phyloP scores from a whole-genome alignment of 2,329 filamentous ascomycete species.

The Knufia petricola region DNA sequence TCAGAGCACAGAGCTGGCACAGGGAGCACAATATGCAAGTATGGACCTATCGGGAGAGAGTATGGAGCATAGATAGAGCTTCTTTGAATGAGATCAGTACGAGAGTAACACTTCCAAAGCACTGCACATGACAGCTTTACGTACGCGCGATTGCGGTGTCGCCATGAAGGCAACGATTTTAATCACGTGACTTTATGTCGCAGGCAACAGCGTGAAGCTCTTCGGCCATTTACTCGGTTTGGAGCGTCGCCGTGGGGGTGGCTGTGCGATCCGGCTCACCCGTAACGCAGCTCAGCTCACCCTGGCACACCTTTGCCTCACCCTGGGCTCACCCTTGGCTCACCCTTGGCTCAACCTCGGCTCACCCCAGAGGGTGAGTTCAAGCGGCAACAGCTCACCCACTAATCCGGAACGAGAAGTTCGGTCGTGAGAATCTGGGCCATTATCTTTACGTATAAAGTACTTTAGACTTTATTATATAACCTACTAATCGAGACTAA shows the following conservation, averaged over 20 bases:
- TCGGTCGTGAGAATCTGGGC: slow-evolving; percentile 2
- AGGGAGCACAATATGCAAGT: too few relatives aligned
- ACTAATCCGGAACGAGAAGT: slow-evolving; percentile 2
- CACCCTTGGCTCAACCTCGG: background rate
- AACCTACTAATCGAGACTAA: too few relatives aligned
- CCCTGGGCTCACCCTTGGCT: background rate
- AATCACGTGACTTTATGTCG: background rate
- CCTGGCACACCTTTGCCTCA: background rate
- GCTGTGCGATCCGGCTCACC: background rate
- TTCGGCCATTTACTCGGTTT: background rate
- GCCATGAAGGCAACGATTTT: slow-evolving; percentile 2
- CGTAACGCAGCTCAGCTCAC: background rate
- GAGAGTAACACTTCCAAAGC: too few relatives aligned
- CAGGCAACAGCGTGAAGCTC: slow-evolving; percentile 1
- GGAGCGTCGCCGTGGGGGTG: slow-evolving; percentile 1
- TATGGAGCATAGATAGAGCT: too few relatives aligned
- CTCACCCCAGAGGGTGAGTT: slow-evolving; percentile 1
- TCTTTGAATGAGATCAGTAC: too few relatives aligned
- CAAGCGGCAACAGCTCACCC: slow-evolving; percentile 2
- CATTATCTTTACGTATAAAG: slow-evolving; percentile 3
- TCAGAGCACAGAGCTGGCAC: too few relatives aligned
- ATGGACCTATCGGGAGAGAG: too few relatives aligned
- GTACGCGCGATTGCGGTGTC: background rate
- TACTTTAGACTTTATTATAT: too few relatives aligned
- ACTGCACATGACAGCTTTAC: too few relatives aligned